Evolutionary conservation across 257 asterid genomes (phyloP), one percentile per base, ranked within the genome.

Genomic region (Paraleonurus japonicus): DNA sequence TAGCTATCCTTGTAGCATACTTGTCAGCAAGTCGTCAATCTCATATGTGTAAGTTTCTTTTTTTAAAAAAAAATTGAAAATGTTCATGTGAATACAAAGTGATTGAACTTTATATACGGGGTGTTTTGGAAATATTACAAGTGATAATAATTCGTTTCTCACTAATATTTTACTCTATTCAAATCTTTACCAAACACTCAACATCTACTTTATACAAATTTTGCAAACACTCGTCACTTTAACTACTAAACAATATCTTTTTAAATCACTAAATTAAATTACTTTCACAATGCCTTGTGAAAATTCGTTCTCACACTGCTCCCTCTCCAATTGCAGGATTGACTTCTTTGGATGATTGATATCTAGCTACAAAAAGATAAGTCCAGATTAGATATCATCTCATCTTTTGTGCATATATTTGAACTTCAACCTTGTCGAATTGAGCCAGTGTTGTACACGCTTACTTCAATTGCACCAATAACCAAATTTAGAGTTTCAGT

Each of bases 1-100:
- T 91, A 62, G 95, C 92, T 65, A 80, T 86, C 47, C 79, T 87
- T 73, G 78, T 84, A 24, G 85, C 89, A 13, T 82, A 83, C 71
- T 48, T 84, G 7, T 79, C 84, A 10, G 85, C 89, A 51, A 76
- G 74, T 59, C 81, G 79, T 32, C 77, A 67, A 32, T 33, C 76
- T 72, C 76, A 67, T 62, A 68, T 73, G 28, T 80, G 92, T 88
- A 81, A 86, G 95, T 72, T 45, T 37, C 16, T 61, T 7, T 4
- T 70, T 23, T 15, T 1, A 2, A 24, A 13, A 28, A 17, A 19
- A 15, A 41, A 22, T 10, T 0, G 48, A 41, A 41, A 32, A 57
- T 23, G 19, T 2, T 28, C 19, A 45, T 7, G 2, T 13, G 19
- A 17, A 27, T 11, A 13, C 24, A 48, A 11, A 11, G 60, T 43